These are phyloP conservation scores for Neofusicoccum laricinum DNA, from an alignment of 2,329 filamentous ascomycete species.

Conservation along the genomic window DNA sequence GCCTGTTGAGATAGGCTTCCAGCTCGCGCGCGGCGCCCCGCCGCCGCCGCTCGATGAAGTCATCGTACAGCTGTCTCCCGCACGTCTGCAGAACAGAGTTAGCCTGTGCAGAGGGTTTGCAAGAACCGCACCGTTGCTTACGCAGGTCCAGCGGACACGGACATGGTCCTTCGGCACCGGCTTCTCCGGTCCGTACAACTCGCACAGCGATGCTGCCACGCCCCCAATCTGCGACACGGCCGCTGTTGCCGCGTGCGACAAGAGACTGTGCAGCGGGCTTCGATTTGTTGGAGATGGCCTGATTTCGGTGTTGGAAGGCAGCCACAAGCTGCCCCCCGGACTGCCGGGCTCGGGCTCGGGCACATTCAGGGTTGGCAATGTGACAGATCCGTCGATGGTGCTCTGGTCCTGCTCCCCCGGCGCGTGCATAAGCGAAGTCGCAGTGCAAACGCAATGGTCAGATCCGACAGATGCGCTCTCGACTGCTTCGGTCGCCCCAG, in stretches of 20 bases:
- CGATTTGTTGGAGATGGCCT: neutral
- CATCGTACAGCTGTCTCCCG: conserved; percentile 35
- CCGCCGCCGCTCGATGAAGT: conserved; percentile 36
- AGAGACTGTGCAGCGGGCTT: neutral
- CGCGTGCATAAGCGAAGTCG: neutral
- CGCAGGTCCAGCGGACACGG: conserved; percentile 37
- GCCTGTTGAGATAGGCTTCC: conserved; percentile 37
- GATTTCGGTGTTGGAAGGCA: conserved; percentile 9
- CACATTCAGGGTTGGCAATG: neutral
- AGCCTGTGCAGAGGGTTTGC: neutral
- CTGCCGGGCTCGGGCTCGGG: neutral
- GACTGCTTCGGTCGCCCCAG: neutral
- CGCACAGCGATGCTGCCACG: neutral
- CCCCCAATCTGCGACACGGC: neutral
- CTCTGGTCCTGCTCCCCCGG: neutral
- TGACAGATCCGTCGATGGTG: neutral
- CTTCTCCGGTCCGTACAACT: conserved; percentile 28
- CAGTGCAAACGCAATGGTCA: neutral
- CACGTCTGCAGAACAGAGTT: conserved; percentile 24
- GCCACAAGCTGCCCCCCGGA: neutral
- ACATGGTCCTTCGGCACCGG: conserved; percentile 28
- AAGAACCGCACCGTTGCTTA: conserved; percentile 18
- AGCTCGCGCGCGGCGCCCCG: conserved; percentile 38
- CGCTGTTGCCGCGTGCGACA: neutral
- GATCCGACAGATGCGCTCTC: neutral